These are phyloP conservation scores for Cyclotella cryptica DNA, from an alignment of 108 stramenopile species.

Conservation along the genomic window DNA sequence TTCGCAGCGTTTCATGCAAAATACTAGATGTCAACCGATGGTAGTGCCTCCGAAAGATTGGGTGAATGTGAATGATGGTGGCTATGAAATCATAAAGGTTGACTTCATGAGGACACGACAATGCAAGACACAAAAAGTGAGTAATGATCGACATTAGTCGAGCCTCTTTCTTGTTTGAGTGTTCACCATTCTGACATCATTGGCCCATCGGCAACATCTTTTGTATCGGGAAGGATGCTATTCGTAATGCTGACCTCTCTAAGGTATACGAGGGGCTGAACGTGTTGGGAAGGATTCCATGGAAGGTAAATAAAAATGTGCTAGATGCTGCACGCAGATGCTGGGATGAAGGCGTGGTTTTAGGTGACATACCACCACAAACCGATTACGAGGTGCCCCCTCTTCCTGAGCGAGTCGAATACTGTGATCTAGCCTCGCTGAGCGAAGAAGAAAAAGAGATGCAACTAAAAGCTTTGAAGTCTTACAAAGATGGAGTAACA, in stretches of 20 bases:
- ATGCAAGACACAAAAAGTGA: constrained; percentile 73
- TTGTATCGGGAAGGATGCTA: constrained; percentile 49
- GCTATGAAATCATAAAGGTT: constrained; percentile 75
- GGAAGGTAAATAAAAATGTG: constrained; percentile 88
- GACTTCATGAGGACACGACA: constrained; percentile 85
- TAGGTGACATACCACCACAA: constrained; percentile 90
- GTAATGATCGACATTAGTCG: constrained; percentile 7
- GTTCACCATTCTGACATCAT: not conserved
- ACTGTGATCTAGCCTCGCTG: constrained; percentile 40
- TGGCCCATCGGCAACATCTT: not conserved
- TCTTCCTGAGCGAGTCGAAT: constrained; percentile 57
- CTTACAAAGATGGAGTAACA: constrained; percentile 60
- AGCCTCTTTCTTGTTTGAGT: not conserved
- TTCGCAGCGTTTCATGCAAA: constrained; percentile 43
- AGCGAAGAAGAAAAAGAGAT: constrained; percentile 37
- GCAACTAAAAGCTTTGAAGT: constrained; percentile 47
- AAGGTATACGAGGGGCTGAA: constrained; percentile 89
- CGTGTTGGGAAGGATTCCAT: constrained; percentile 83
- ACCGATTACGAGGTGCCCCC: constrained; percentile 81
- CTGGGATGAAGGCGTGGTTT: constrained; percentile 75
- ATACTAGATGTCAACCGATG: constrained; percentile 90
- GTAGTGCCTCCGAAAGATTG: constrained; percentile 90
- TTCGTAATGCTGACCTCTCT: constrained; percentile 73
- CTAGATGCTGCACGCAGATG: constrained; percentile 75
- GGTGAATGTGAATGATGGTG: constrained; percentile 74